Percentiles rank a stretch among this genome's conserved stretches.
Evolutionary conservation across 768 basidiomycete genomes (phyloP).

Genomic region (Lactarius sp.): DNA sequence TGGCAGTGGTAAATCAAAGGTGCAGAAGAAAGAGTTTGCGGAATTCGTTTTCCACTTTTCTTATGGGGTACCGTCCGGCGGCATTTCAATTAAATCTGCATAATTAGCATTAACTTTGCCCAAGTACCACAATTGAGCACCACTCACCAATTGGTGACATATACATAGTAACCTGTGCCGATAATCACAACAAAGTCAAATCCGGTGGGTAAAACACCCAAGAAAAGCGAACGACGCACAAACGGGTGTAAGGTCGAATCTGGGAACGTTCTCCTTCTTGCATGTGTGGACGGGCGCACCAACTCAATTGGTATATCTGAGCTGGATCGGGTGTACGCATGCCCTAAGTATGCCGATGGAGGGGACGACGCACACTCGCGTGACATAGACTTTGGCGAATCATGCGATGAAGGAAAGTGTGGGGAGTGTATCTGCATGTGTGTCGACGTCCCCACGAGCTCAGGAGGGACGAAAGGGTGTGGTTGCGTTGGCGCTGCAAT

Average conservation of each 20-base stretch:
- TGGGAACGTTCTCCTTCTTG: conserved; percentile 12
- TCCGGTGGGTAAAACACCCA: not conserved
- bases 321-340: not conserved
- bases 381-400: conserved; percentile 1
- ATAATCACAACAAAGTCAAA: not conserved
- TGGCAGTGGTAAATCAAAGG: not conserved
- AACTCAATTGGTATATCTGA: conserved; percentile 7
- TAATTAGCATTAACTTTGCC: not conserved
- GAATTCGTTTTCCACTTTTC: not conserved
- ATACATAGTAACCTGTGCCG: conserved; percentile 34
- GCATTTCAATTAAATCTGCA: conserved; percentile 17
- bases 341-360: not conserved
- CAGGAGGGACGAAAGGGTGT: conserved; percentile 3
- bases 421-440: not conserved
- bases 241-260: conserved; percentile 31
- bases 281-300: not conserved
- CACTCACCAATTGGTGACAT: conserved; percentile 38
- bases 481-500: conserved; percentile 23
- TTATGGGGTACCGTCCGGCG: not conserved
- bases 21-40: not conserved
- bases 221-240: conserved; percentile 25
- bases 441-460: not conserved
- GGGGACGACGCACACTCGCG: conserved; percentile 4
- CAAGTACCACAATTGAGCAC: not conserved
- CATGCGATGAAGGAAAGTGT: not conserved